A percentile compares a stretch with the other conserved stretches of the same genome.
Evolutionary conservation across 2,329 filamentous ascomycete species (phyloP).

Genomic region (Ascochyta viciae-villosae): DNA sequence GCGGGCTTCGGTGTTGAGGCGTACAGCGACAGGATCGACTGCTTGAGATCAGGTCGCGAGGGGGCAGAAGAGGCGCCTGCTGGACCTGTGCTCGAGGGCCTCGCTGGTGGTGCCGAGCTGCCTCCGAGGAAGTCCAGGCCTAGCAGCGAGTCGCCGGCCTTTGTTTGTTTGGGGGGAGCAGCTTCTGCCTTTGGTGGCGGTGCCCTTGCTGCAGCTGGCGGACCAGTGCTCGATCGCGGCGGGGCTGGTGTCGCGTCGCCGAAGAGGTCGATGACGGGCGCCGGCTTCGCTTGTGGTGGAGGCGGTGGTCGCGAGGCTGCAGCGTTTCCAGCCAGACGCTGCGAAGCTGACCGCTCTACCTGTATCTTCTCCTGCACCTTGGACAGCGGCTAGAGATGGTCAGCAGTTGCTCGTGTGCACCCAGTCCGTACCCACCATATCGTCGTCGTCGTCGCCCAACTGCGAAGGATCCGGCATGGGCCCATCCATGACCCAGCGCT

Average conservation of each 20-base stretch:
- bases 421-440: slow-evolving; percentile 66
- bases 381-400: slow-evolving; percentile 62
- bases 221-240: slow-evolving; percentile 75
- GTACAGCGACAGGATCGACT: slow-evolving; percentile 95
- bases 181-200: slow-evolving; percentile 71
- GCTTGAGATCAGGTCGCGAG: slow-evolving; percentile 91
- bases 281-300: slow-evolving; percentile 49
- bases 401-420: slow-evolving; percentile 11
- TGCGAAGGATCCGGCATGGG: slow-evolving; percentile 91
- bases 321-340: slow-evolving; percentile 53
- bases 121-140: slow-evolving; percentile 88
- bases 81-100: slow-evolving; percentile 81
- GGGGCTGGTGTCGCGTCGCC: slow-evolving; percentile 74
- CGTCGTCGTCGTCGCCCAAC: slow-evolving; percentile 82
- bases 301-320: slow-evolving; percentile 35
- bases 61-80: slow-evolving; percentile 61
- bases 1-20: slow-evolving; percentile 83
- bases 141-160: slow-evolving; percentile 82
- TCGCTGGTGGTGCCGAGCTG: slow-evolving; percentile 70
- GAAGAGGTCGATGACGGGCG: slow-evolving; percentile 73
- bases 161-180: slow-evolving; percentile 66
- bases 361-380: slow-evolving; percentile 75
- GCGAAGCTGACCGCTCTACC: slow-evolving; percentile 65
- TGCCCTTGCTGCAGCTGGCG: slow-evolving; percentile 59
- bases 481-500: slow-evolving; percentile 99